Evolutionary conservation across 805 yeast genomes (phyloP).

Genomic region (Saturnispora silvae): DNA sequence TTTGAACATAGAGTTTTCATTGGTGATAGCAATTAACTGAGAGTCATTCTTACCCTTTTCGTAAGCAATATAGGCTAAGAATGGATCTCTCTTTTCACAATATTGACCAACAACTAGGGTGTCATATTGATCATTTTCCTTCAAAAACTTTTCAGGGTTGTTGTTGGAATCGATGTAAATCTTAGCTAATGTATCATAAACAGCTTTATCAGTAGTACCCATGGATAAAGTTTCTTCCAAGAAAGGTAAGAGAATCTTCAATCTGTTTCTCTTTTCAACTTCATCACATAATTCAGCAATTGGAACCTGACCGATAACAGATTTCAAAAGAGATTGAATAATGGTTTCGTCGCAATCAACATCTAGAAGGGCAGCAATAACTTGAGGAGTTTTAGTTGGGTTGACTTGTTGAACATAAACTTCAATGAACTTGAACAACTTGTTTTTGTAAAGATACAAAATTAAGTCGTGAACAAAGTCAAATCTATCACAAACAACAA

Average conservation of each 20-base stretch:
- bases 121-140: constrained; percentile 82
- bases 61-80: constrained; percentile 93
- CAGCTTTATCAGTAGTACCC: constrained; percentile 83
- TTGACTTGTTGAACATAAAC: constrained; percentile 97
- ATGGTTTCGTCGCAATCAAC: constrained; percentile 93
- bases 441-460: constrained; percentile 87
- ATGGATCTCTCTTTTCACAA: constrained; percentile 99
- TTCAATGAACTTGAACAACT: constrained; percentile 92
- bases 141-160: constrained; percentile 92
- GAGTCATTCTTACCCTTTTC: constrained; percentile 89
- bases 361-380: constrained; percentile 88
- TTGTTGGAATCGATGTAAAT: constrained; percentile 96
- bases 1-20: constrained; percentile 96
- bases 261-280: constrained; percentile 93
- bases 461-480: constrained; percentile 88
- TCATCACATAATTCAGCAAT: constrained; percentile 79
- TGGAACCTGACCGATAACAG: constrained; percentile 93
- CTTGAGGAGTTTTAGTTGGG: constrained; percentile 93
- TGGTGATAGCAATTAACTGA: constrained; percentile 84
- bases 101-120: constrained; percentile 94
- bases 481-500: constrained; percentile 91
- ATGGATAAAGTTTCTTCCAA: constrained; percentile 77
- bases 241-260: constrained; percentile 85
- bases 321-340: constrained; percentile 66
- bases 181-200: constrained; percentile 91